Evolutionary conservation across 257 asterid genomes (phyloP), one percentile per base, ranked within the genome.

Genomic region (Ilex asprella): DNA sequence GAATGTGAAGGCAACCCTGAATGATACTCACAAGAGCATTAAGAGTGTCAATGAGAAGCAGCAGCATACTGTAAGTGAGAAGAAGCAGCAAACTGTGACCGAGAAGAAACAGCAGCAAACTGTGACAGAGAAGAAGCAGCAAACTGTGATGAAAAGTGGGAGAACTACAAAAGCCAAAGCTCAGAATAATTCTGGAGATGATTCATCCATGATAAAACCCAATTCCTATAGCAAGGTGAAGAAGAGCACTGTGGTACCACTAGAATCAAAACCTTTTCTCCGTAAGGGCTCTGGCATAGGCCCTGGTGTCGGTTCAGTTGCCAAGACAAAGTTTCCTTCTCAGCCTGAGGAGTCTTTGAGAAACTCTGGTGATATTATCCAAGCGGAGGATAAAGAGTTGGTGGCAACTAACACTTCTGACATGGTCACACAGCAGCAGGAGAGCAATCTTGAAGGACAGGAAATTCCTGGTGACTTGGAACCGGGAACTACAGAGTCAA

Each of bases 251-350:
- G 87, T 93, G 68, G 99, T 93, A 55, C 99, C 97, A 30, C 67
- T 93, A 66, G 97, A 90, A 79, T 74, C 99, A 54, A 93, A 93
- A 80, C 84, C 99, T 66, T 90, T 82, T 80, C 91, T 90, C 50
- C 95, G 97, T 8, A 93, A 82, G 74, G 95, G 96, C 62, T 73
- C 96, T 59, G 78, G 84, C 65, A 77, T 81, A 53, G 73, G 78
- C 63, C 53, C 94, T 67, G 67, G 77, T 66, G 80, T 69, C 50
- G 76, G 76, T 70, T 75, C 88, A 55, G 51, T 72, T 62, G 69
- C 57, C 58, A 90, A 76, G 74, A 78, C 73, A 65, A 86, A 87
- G 75, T 62, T 67, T 30, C 70, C 87, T 62, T 58, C 81, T 21
- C 67, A 47, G 69, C 74, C 75, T 30, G 87, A 73, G 73, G 87